Conservation (phyloP, 768 basidiomycete genomes). For the Lactarius sanguifluus region DNA sequence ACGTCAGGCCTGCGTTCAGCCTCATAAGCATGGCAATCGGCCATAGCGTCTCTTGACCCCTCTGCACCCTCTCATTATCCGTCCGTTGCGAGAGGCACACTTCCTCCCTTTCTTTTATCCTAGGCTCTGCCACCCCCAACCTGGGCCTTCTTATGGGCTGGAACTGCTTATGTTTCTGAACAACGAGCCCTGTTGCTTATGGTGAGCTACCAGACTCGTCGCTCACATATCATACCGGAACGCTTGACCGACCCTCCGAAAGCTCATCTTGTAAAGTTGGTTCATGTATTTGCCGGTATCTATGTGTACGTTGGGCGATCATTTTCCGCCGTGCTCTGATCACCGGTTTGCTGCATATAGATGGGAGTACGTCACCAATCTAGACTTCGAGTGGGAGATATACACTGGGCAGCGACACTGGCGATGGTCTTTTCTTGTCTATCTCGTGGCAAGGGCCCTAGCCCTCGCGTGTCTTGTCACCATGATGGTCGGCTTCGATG, state of each 20-base stretch:
- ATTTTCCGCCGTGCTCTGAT: not conserved
- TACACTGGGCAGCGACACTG: conserved; percentile 21
- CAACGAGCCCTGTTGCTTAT: conserved; percentile 12
- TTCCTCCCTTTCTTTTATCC: not conserved
- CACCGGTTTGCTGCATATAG: not conserved
- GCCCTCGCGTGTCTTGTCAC: conserved; percentile 13
- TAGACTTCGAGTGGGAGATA: conserved; percentile 26
- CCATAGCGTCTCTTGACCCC: not conserved
- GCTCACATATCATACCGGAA: not conserved
- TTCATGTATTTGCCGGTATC: conserved; percentile 20
- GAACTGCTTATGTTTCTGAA: conserved; percentile 11
- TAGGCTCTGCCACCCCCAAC: not conserved
- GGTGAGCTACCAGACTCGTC: conserved; percentile 2
- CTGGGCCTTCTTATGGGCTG: not conserved
- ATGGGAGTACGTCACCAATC: conserved; percentile 24
- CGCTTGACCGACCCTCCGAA: not conserved
- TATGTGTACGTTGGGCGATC: conserved; percentile 6
- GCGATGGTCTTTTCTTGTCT: conserved; percentile 23
- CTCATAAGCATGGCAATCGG: conserved; percentile 8
- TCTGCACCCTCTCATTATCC: not conserved
- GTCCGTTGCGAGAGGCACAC: not conserved
- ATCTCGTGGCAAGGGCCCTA: conserved; percentile 16
- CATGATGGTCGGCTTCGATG: conserved; percentile 12
- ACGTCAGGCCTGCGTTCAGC: not conserved
- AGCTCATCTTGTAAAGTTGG: conserved; percentile 18